Evolutionary conservation across 2,329 filamentous ascomycete species (phyloP), one percentile per base, ranked within the genome.

Genomic region (Trichoderma sp.): DNA sequence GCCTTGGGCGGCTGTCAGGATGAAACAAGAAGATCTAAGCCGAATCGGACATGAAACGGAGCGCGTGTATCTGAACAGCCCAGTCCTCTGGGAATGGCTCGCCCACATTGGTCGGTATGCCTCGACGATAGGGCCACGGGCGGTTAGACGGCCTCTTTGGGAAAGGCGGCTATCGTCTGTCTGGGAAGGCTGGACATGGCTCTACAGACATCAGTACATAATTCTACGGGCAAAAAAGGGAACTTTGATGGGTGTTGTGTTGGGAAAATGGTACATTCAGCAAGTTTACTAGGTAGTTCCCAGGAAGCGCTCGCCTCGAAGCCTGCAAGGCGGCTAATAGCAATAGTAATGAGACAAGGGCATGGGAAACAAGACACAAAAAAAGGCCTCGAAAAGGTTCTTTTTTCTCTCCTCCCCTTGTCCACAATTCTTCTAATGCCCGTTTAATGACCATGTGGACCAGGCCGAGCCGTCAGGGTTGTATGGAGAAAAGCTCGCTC

Each of bases 61-160:
- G 81, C 81, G 82, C 77, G 83, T 86, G 88, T 89, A 83, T 89
- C 87, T 85, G 83, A 87, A 86, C 79, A 80, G 81, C 80, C 82
- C 81, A 83, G 84, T 83, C 79, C 82, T 79, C 78, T 77, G 80
- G 77, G 78, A 82, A 85, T 79, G 82, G 84, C 83, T 83, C 82
- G 82, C 83, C 84, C 85, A 87, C 85, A 90, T 89, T 90, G 88
- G 88, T 85, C 86, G 81, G 80, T 79, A 78, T 76, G 85, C 27
- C n/a, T 86, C 85, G 86, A 67, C 59, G 59, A 50, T 67, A 31
- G 38, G 50, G 69, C 71, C 53, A 62, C 69, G 76, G 77, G 79
- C 78, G 78, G 78, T 66, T 79, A 79, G 67, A 67, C 31, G 56
- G n/a, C 33, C 53, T 41, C 31, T 64, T 73, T 65, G 60, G 33